Conservation (phyloP, 176 grass and related monocot species). For the Thalia dealbata region DNA sequence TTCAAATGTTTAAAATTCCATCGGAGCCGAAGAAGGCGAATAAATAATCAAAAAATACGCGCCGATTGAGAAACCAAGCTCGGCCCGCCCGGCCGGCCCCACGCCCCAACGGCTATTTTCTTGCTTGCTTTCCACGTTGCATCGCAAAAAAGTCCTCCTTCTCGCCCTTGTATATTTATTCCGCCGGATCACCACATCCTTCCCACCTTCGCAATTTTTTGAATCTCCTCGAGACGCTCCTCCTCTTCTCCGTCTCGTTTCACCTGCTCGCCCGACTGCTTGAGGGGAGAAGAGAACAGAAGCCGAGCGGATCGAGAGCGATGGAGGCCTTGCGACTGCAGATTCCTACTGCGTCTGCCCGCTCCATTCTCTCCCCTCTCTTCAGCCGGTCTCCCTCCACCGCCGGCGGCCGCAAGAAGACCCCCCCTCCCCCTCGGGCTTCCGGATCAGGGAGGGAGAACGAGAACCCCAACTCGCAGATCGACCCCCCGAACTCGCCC, state of each 20-base stretch:
- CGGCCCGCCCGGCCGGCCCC: too few relatives aligned
- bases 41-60: not conserved
- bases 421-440: not conserved
- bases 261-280: not conserved
- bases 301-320: not conserved
- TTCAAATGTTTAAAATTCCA: not conserved
- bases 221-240: conserved; percentile 2
- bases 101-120: not conserved
- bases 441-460: conserved; percentile 3
- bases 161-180: not conserved
- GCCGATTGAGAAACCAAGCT: not conserved
- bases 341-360: not conserved
- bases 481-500: not conserved
- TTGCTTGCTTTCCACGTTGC: not conserved
- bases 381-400: not conserved
- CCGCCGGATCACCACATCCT: not conserved
- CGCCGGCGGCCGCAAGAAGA: not conserved
- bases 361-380: not conserved
- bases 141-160: not conserved
- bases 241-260: not conserved
- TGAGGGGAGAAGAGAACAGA: too few relatives aligned
- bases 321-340: conserved; percentile 1
- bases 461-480: not conserved
- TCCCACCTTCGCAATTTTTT: conserved; percentile 2
- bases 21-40: not conserved